phyloP scores from a whole-genome alignment of 805 yeast species.

The Yarrowia deformans region DNA sequence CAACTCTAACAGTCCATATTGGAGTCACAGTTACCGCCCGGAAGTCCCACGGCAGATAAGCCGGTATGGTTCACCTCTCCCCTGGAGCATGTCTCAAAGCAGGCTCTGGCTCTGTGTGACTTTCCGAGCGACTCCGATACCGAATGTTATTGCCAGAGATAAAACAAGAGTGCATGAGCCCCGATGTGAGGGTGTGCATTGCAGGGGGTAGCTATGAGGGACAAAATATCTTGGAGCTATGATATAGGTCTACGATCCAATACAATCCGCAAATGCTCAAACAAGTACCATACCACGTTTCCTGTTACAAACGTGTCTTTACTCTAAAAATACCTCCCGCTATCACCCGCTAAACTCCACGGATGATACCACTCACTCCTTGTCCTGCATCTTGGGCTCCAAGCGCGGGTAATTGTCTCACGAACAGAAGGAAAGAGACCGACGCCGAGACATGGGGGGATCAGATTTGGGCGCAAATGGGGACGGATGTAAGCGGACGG shows the following conservation, averaged over 20 bases:
- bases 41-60: no score
- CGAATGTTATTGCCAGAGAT: background rate
- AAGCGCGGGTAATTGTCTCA: slow-evolving; percentile 28
- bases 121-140: background rate
- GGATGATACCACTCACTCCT: background rate
- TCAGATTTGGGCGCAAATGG: no score
- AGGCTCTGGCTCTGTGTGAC: background rate
- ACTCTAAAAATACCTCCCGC: background rate
- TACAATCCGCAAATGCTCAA: no score
- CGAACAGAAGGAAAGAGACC: background rate
- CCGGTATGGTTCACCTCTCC: no score
- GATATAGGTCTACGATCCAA: no score
- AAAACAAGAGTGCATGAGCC: slow-evolving; percentile 11
- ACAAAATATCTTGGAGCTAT: no score
- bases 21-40: no score
- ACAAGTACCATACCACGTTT: no score
- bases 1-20: no score
- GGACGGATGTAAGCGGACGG: no score
- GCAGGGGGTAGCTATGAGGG: background rate
- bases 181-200: background rate
- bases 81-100: slow-evolving; percentile 4
- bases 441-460: no score
- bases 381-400: slow-evolving; percentile 5
- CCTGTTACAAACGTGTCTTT: background rate
- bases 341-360: background rate